These are phyloP conservation scores for Aspergillus cavernicola DNA, from an alignment of 495 filamentous ascomycete genomes.

Conservation along the genomic window DNA sequence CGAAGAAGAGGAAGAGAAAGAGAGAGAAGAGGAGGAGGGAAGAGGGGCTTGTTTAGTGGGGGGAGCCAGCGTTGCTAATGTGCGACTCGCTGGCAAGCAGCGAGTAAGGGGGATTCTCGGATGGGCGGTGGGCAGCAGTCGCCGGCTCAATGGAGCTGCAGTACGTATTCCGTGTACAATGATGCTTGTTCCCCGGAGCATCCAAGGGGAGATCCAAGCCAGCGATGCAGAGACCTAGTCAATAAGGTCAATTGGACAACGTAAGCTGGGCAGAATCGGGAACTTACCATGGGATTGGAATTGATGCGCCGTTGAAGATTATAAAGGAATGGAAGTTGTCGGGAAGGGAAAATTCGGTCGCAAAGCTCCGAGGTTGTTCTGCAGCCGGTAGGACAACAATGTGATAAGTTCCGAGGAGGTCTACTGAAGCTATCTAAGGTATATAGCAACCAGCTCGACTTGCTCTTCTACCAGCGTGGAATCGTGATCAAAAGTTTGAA, in stretches of 20 bases:
- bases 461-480: too few species aligned
- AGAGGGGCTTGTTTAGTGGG: conserved; percentile 41
- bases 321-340: conserved; percentile 12
- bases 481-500: too few species aligned
- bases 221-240: conserved; percentile 8
- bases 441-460: too few species aligned
- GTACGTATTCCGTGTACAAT: conserved; percentile 13
- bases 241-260: conserved; percentile 9
- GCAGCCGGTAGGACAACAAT: background rate
- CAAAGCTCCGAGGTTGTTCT: conserved; percentile 10
- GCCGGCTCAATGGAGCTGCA: conserved; percentile 35
- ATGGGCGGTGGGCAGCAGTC: conserved; percentile 37
- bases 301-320: conserved; percentile 6
- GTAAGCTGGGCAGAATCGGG: conserved; percentile 1
- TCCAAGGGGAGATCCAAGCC: conserved; percentile 3
- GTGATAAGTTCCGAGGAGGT: background rate
- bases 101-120: conserved; percentile 25
- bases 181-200: conserved; percentile 6
- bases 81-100: conserved; percentile 30
- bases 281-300: conserved; percentile 8
- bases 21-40: conserved; percentile 32
- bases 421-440: conserved; percentile 4
- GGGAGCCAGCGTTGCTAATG: conserved; percentile 42
- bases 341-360: conserved; percentile 7
- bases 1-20: conserved; percentile 20